Evolutionary conservation across 148 eudicot species (phyloP), one percentile per base, ranked within the genome.

Genomic region (Rhododendron henanense): DNA sequence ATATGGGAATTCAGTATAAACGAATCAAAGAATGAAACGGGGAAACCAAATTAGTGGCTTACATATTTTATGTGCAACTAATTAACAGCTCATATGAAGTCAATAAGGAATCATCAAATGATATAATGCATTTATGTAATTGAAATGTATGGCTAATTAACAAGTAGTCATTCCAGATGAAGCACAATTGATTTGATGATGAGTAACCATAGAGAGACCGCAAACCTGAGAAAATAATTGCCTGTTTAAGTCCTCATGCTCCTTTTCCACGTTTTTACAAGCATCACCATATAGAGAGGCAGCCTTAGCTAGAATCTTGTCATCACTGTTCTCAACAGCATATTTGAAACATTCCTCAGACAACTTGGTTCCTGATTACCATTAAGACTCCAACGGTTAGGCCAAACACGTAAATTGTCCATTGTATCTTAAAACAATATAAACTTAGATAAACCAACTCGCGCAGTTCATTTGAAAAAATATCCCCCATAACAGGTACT

Each of bases 201-300:
- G 2, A 73, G 19, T 45, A 53, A 25, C 48, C 28, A 61, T 9
- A 85, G 47, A 48, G 73, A 69, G 8, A 83, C 33, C 48, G 81
- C 88, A 50, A 57, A 97, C 99, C 98, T 95, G 97, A 47, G 94
- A 90, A 88, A 93, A 89, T 69, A 95, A 78, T 79, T 92, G 87
- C 83, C 88, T 90, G 78, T 93, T 94, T 83, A 93, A 88, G 82
- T 97, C 99, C 90, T 97, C 99, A 82, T 92, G 96, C 90, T 97
- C 99, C 88, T 95, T 94, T 88, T 94, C 98, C 84, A 93, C 91
- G 65, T 97, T 94, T 91, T 94, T 97, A 81, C 95, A 96, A 87
- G 99, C 98, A 91, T 97, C 99, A 23, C 98, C 99, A 83, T 95
- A 97, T 28, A 97, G 88, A 74, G 97, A 94, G 82, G 99, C 96